phyloP scores from a whole-genome alignment of 441 rosid genomes.

The Lepidium campestre region DNA sequence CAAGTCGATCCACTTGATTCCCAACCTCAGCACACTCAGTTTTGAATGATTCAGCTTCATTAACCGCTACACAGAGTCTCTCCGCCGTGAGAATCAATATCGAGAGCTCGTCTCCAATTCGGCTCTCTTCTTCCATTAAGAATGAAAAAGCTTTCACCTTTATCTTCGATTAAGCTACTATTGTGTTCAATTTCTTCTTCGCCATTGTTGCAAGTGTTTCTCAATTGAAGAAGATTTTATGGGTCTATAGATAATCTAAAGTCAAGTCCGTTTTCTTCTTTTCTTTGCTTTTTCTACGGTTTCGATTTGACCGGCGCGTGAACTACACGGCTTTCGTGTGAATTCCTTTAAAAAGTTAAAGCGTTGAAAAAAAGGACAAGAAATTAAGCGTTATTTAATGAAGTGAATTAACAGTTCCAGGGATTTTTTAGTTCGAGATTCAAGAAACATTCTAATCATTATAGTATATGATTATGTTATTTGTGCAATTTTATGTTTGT shows the following conservation, averaged over 20 bases:
- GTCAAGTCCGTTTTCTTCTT: not conserved
- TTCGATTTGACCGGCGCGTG: constrained; percentile 22
- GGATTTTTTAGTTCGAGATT: too few relatives aligned
- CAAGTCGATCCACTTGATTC: constrained; percentile 49
- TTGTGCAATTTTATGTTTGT: too few relatives aligned
- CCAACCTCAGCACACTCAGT: constrained; percentile 45
- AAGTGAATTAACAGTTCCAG: constrained; percentile 11
- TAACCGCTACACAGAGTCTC: constrained; percentile 40
- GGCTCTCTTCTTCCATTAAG: constrained; percentile 39
- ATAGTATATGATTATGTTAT: too few relatives aligned
- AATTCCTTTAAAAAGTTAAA: not conserved
- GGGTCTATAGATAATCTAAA: too few relatives aligned
- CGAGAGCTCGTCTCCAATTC: constrained; percentile 45
- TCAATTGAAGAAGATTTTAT: too few relatives aligned
- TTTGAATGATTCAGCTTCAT: constrained; percentile 43
- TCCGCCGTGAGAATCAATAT: constrained; percentile 37
- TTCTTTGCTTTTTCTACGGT: constrained; percentile 8
- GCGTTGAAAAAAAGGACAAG: not conserved
- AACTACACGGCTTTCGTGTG: constrained; percentile 2
- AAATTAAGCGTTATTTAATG: not conserved
- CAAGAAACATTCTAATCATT: too few relatives aligned
- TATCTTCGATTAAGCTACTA: not conserved
- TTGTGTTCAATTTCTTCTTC: not conserved
- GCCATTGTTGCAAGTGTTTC: not conserved
- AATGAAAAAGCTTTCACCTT: not conserved